Percentiles rank a stretch among this genome's conserved stretches.
Evolutionary conservation across 352 stramenopile genomes (phyloP).

Genomic region (Globisporangium cylindrosporum): DNA sequence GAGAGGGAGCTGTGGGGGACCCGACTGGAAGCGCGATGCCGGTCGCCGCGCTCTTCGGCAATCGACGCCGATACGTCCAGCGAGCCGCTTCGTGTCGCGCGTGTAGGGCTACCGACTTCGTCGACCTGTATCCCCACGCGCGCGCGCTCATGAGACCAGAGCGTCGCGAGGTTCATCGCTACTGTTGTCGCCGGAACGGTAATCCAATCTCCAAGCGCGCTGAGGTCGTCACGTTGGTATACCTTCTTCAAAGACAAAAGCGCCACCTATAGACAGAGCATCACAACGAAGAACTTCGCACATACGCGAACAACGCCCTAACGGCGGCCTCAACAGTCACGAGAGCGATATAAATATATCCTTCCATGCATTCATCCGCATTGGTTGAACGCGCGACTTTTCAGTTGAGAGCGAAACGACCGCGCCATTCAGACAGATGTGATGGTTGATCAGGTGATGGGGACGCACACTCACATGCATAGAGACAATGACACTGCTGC

Average conservation of each 20-base stretch:
- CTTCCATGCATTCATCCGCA: not conserved
- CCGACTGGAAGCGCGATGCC: not conserved
- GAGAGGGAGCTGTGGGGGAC: not conserved
- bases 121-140: constrained; percentile 26
- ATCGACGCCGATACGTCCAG: constrained; percentile 8
- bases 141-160: constrained; percentile 54
- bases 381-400: not conserved
- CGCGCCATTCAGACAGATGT: too few relatives aligned
- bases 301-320: not conserved
- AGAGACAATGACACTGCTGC: not conserved
- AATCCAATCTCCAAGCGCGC: not conserved
- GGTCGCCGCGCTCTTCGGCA: constrained; percentile 1
- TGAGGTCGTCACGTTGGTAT: not conserved
- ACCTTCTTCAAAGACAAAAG: not conserved
- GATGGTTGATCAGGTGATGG: too few relatives aligned
- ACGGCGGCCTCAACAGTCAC: not conserved
- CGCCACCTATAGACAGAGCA: not conserved
- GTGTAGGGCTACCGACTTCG: not conserved
- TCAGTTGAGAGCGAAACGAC: not conserved
- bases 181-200: not conserved
- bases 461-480: not conserved
- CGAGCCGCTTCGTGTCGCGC: not conserved
- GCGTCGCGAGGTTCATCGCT: constrained; percentile 48
- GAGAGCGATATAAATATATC: not conserved
- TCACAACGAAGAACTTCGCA: not conserved